Evolutionary conservation across 2,329 filamentous ascomycete genomes (phyloP).

Genomic region (Fusarium odoratissimum): DNA sequence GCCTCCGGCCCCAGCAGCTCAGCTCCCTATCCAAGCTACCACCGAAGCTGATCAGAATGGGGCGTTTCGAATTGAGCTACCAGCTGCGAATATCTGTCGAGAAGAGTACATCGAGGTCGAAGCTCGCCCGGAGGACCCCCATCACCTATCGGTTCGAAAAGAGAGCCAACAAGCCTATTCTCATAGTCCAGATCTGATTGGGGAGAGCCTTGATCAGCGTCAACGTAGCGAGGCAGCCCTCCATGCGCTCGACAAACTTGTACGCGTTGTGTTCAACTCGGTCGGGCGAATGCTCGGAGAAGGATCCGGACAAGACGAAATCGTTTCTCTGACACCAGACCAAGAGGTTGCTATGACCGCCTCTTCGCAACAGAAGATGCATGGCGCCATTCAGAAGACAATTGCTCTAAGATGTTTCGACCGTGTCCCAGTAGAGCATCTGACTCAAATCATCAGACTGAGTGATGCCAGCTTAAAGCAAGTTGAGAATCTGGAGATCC

Average conservation of each 20-base stretch:
- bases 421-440: slow-evolving; percentile 78
- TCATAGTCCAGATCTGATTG: slow-evolving; percentile 66
- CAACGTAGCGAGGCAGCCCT: slow-evolving; percentile 83
- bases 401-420: slow-evolving; percentile 75
- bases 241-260: slow-evolving; percentile 74
- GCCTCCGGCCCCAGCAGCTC: slow-evolving; percentile 1
- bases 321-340: slow-evolving; percentile 64
- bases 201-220: slow-evolving; percentile 79
- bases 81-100: slow-evolving; percentile 58
- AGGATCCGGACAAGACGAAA: slow-evolving; percentile 67
- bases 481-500: slow-evolving; percentile 74
- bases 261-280: slow-evolving; percentile 79
- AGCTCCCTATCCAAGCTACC: slow-evolving; percentile 1
- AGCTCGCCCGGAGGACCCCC: slow-evolving; percentile 59
- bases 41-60: slow-evolving; percentile 31
- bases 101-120: slow-evolving; percentile 64
- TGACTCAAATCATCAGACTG: slow-evolving; percentile 80
- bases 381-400: slow-evolving; percentile 78
- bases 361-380: slow-evolving; percentile 75
- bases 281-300: slow-evolving; percentile 75
- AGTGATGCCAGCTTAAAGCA: slow-evolving; percentile 80
- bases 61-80: slow-evolving; percentile 62
- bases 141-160: slow-evolving; percentile 64
- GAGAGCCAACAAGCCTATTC: slow-evolving; percentile 62
- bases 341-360: slow-evolving; percentile 75